Conservation (phyloP, 108 stramenopile genomes). For the Fragilaria radians region DNA sequence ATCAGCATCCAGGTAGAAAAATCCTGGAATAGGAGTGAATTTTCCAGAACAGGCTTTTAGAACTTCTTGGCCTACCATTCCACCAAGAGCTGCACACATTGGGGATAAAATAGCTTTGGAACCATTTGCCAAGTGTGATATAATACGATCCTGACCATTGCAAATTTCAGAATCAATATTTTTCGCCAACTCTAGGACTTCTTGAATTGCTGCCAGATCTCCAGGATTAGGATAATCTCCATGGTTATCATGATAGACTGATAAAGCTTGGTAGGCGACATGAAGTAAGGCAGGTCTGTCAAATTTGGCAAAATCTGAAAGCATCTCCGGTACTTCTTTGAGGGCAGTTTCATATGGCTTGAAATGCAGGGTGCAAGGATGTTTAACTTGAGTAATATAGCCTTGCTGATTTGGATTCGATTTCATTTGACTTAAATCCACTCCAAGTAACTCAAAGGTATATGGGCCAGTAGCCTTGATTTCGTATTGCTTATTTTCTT, state of each 20-base stretch:
- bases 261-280: constrained; percentile 78
- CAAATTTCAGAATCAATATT: constrained; percentile 34
- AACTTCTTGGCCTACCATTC: constrained; percentile 98
- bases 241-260: constrained; percentile 38
- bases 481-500: constrained; percentile 46
- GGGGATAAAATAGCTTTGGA: constrained; percentile 84
- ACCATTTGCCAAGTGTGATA: constrained; percentile 75
- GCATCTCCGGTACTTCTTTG: constrained; percentile 79
- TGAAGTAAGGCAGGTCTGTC: constrained; percentile 89
- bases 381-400: constrained; percentile 93
- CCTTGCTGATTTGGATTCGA: constrained; percentile 43
- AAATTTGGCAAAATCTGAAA: constrained; percentile 98
- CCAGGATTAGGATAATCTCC: constrained; percentile 81
- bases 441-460: constrained; percentile 81
- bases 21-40: constrained; percentile 95
- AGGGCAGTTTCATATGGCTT: constrained; percentile 72
- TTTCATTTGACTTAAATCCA: constrained; percentile 38
- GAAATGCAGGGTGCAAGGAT: constrained; percentile 83
- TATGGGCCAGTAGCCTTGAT: constrained; percentile 88
- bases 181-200: constrained; percentile 69
- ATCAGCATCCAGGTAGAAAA: constrained; percentile 95
- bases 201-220: constrained; percentile 54
- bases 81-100: constrained; percentile 95
- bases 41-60: constrained; percentile 98
- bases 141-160: constrained; percentile 44